Conservation (phyloP, 306 rosid species). For the Malus fusca region DNA sequence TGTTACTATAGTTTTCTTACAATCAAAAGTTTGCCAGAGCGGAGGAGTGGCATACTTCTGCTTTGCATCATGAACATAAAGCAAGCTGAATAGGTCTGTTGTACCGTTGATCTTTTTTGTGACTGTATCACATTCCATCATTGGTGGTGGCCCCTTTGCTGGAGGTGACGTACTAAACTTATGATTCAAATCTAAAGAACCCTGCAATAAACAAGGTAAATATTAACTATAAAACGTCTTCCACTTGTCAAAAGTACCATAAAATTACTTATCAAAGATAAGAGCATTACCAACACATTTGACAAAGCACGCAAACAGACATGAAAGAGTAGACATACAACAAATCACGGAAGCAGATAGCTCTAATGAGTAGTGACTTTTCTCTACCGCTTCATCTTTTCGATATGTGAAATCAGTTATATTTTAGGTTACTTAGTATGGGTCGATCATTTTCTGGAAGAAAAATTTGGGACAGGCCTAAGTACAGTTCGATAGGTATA, state of each 20-base stretch:
- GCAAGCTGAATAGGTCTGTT: slow-evolving; percentile 36
- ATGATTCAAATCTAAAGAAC: slow-evolving; percentile 33
- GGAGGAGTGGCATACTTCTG: slow-evolving; percentile 35
- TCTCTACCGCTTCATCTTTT: background rate
- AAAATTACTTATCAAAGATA: background rate
- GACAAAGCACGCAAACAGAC: background rate
- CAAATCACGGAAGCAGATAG: background rate
- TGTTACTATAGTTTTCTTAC: slow-evolving; percentile 27
- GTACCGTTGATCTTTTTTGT: slow-evolving; percentile 19
- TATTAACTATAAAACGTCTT: background rate
- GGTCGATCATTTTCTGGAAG: background rate
- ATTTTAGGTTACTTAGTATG: background rate
- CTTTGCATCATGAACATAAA: slow-evolving; percentile 24
- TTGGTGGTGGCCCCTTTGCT: slow-evolving; percentile 21
- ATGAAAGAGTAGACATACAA: background rate
- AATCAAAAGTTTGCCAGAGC: slow-evolving; percentile 72
- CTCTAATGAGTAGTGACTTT: background rate
- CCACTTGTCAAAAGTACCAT: background rate
- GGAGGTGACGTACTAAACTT: slow-evolving; percentile 13
- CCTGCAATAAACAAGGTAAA: slow-evolving; percentile 30
- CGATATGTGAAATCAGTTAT: background rate
- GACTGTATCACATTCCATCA: slow-evolving; percentile 31
- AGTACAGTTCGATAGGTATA: background rate
- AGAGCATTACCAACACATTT: background rate
- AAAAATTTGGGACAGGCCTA: background rate